Base-by-base conservation (phyloP, 2,329 filamentous ascomycete species). In the Cordyceps fumosorosea region DNA sequence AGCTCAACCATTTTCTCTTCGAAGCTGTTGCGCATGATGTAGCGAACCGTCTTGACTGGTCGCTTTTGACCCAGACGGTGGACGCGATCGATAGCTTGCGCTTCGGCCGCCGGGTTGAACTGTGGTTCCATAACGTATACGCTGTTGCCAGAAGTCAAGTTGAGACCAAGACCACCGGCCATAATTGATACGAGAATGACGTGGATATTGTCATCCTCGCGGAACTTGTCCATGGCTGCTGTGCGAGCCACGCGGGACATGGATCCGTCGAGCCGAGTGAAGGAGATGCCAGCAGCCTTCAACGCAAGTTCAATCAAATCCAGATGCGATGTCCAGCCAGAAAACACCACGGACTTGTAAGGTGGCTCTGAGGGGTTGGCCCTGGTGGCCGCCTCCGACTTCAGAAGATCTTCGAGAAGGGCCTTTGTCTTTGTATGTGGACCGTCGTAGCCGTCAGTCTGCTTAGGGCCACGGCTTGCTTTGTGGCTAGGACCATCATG, bases 111-210 rank as follows among this genome's bases (percentile, higher is more conserved):
- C 0, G 95, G 95, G 70, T 99, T 99, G 78, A 93, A 99, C 71
- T 97, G 93, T 5, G 95, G 95, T 73, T 99, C 95, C 93, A 99
- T 98, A 69, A 98, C 89, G 73, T 95, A 98, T 16, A 96, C 93
- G 61, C 85, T 89, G 71, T 87, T 95, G 37, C 89, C 93, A 0
- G 90, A 81, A 0, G 93, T 97, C 60, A 98, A 79, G 71, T 98
- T 98, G 45, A 98, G 85, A 16, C 93, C 93, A 18, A 97, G 84
- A 20, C 95, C 93, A 66, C 93, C 95, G 0, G 93, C 93, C 71
- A 88, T 91, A 74, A 97, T 96, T 11, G 91, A 96, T 16, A 96
- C 91, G 11, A 98, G 84, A 56, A 98, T 92, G 59, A 96, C 88
- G 37, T 87, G 86, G 42, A 96, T 83, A 1, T 74, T 76, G 3